These are phyloP conservation scores for Immersiporthe knoxdaviesiana DNA, from an alignment of 2,329 filamentous ascomycete genomes.

Conservation along the genomic window DNA sequence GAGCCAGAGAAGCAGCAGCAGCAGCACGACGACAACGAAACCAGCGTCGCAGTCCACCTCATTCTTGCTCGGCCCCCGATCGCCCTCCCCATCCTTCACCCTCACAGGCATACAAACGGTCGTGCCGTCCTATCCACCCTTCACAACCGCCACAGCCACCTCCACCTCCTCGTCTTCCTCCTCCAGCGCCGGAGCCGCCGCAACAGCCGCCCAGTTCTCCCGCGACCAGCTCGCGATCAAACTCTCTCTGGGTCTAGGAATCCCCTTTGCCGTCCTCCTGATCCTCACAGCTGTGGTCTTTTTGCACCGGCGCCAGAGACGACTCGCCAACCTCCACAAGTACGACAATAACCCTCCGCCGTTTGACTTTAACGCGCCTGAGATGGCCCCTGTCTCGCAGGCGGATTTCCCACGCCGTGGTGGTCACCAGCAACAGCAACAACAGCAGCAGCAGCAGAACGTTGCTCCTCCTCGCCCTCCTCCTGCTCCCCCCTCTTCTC, in stretches of 20 bases:
- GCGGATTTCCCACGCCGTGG: conserved; percentile 1
- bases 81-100: conserved; percentile 8
- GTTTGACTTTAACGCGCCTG: conserved; percentile 14
- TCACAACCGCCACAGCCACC: neutral
- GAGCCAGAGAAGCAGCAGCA: neutral
- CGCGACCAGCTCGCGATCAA: conserved; percentile 15
- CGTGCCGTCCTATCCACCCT: conserved; percentile 8
- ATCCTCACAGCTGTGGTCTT: conserved; percentile 8
- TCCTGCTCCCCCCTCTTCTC: too few relatives aligned
- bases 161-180: neutral
- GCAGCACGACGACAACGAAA: neutral
- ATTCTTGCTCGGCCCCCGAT: neutral
- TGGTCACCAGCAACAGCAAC: neutral
- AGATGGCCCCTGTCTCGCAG: conserved; percentile 15
- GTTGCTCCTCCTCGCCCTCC: neutral
- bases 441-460: too few relatives aligned
- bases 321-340: neutral
- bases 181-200: neutral
- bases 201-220: neutral
- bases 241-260: conserved; percentile 26
- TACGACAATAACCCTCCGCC: conserved; percentile 8
- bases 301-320: conserved; percentile 24
- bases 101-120: conserved; percentile 11
- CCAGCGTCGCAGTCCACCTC: neutral
- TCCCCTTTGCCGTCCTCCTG: conserved; percentile 22